These are phyloP conservation scores for Eucalyptus guilfoylei DNA, from an alignment of 345 rosid genomes.

Conservation along the genomic window DNA sequence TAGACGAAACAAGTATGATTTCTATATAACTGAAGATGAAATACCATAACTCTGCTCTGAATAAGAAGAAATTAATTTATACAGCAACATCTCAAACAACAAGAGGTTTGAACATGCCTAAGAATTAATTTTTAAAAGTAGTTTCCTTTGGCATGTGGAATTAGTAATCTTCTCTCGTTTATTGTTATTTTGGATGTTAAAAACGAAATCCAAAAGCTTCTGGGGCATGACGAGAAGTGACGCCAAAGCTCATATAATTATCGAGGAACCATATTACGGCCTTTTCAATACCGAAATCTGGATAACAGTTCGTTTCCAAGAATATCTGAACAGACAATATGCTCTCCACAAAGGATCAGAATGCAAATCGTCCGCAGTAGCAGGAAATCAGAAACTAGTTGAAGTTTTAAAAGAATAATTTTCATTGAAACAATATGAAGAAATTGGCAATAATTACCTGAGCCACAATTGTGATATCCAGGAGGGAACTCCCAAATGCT, in stretches of 20 bases:
- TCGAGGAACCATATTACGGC: not conserved
- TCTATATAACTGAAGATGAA: not conserved
- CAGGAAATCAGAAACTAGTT: not conserved
- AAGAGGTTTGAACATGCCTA: not conserved
- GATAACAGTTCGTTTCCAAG: not conserved
- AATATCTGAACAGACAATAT: not conserved
- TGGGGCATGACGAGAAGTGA: not conserved
- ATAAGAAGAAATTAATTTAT: not conserved
- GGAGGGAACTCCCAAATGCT: slow-evolving; percentile 51
- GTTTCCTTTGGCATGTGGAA: not conserved
- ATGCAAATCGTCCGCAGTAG: not conserved
- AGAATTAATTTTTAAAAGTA: not conserved
- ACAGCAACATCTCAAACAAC: not conserved
- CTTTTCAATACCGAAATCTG: not conserved
- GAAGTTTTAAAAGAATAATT: not conserved
- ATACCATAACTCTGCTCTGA: not conserved
- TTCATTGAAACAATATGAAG: not conserved
- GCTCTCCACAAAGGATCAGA: not conserved
- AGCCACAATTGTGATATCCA: slow-evolving; percentile 51
- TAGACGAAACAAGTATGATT: not conserved
- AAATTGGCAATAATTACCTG: slow-evolving; percentile 24
- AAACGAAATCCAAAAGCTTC: not conserved
- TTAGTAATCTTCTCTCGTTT: not conserved
- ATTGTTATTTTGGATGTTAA: not conserved
- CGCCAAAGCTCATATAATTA: not conserved